Base-by-base conservation (phyloP, 73 alveolate genomes). In the Paramecium octaurelia region DNA sequence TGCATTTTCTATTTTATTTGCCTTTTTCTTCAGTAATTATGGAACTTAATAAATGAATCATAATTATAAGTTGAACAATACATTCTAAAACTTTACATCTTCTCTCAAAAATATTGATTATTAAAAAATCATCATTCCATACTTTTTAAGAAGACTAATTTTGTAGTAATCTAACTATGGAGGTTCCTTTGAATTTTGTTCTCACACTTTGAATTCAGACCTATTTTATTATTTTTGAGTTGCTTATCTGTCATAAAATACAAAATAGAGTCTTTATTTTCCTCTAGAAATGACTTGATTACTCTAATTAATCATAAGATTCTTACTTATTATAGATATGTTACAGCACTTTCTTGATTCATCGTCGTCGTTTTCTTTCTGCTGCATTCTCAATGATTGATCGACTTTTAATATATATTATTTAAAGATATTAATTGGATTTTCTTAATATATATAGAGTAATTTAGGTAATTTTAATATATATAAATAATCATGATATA, bases 271-370 rank as follows among this genome's bases (percentile, higher is more conserved):
- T 80, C 44, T 80, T 80, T 80, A 44, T 80, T 80, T 34, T 80
- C 91, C 20, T 80, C 91, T 3, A 80, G 44, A 23, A 34, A 80
- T 80, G 69, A 10, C 54, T 38, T 5, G 43, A 23, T 23, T 44
- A 42, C 8, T 43, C 87, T 73, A 73, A 36, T 34, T 73, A 64
- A 73, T 73, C 87, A 73, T 73, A 73, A 12, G 87, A 73, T 68
- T 73, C 57, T 73, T 34, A 21, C 35, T 73, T 73, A 73, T 73
- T n/a, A 36, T 73, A 36, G 14, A 73, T 34, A 10, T 35, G 9
- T 9, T 36, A 36, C 68, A 73, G 35, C 87, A 73, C 36, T 35
- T 1, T 12, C 57, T 36, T 73, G 16, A 40, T 44, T 31, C 3
- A 73, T 38, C 46, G 12, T 18, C 14, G 0, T 12, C 31, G 14